Evolutionary conservation across 352 stramenopile species (phyloP).

Genomic region (Thalassiosira hispida): DNA sequence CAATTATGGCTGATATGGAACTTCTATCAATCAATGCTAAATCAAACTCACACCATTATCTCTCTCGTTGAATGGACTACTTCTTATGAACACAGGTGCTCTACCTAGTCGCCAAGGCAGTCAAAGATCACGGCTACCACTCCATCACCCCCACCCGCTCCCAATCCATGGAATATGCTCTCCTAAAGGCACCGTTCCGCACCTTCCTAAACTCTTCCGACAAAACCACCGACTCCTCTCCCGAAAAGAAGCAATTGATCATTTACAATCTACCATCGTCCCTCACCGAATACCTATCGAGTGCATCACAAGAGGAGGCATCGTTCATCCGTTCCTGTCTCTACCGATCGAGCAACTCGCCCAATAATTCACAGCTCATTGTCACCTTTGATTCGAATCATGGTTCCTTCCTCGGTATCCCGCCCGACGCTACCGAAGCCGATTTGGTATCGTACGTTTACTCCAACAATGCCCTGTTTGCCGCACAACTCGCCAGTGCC

Average conservation of each 20-base stretch:
- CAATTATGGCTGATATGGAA: too few species aligned
- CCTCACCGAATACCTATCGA: conserved; percentile 63
- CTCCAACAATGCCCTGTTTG: background rate
- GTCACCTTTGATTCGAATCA: conserved; percentile 59
- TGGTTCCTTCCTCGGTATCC: conserved; percentile 47
- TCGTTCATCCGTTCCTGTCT: conserved; percentile 45
- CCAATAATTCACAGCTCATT: conserved; percentile 45
- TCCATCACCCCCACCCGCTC: conserved; percentile 55
- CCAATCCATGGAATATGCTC: conserved; percentile 60
- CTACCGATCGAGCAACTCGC: background rate
- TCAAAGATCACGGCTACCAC: conserved; percentile 32
- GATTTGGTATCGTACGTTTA: background rate
- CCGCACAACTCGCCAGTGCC: conserved; percentile 31
- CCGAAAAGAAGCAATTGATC: conserved; percentile 13
- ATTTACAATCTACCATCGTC: conserved; percentile 55
- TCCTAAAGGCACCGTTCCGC: conserved; percentile 68
- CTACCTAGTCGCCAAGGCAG: conserved; percentile 60
- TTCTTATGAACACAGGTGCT: conserved; percentile 55
- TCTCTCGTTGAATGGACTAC: background rate
- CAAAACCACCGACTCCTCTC: background rate
- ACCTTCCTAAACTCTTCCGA: conserved; percentile 60
- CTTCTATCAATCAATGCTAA: too few species aligned
- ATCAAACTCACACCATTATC: too few species aligned
- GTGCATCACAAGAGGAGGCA: conserved; percentile 59
- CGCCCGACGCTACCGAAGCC: background rate